phyloP scores from a whole-genome alignment of 2,329 filamentous ascomycete species.

The Diplodia mutila region DNA sequence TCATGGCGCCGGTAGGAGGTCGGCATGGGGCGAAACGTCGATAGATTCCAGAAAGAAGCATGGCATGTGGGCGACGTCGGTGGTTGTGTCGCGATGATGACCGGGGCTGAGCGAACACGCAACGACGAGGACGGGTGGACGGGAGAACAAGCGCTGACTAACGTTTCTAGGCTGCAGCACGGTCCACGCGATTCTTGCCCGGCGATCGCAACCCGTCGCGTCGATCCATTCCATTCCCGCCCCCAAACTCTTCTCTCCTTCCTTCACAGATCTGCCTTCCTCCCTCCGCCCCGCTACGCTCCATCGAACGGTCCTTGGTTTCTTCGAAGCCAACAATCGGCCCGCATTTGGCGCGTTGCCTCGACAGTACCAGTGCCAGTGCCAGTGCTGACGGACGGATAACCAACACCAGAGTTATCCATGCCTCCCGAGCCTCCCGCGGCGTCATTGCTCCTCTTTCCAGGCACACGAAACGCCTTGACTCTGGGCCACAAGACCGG shows the following conservation, averaged over 20 bases:
- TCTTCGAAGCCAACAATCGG: neutral
- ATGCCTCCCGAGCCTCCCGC: neutral
- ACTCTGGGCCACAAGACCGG: neutral
- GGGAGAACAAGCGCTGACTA: slow-evolving; percentile 1
- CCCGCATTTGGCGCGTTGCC: neutral
- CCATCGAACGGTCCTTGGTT: neutral
- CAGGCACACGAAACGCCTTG: neutral
- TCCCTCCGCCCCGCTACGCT: neutral
- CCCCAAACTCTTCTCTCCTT: neutral
- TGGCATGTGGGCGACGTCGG: neutral
- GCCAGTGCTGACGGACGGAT: slow-evolving; percentile 15
- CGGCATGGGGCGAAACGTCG: neutral
- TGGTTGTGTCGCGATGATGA: neutral
- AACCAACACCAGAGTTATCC: neutral
- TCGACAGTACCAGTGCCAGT: neutral
- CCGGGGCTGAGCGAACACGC: slow-evolving; percentile 15
- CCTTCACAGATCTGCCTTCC: neutral
- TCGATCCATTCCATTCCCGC: neutral
- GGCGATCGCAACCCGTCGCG: neutral
- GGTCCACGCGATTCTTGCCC: neutral
- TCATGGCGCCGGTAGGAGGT: neutral
- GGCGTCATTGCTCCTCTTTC: neutral
- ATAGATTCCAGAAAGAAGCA: neutral
- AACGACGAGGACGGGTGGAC: neutral
- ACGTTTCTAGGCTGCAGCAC: neutral